Base-by-base conservation (phyloP, 2,329 filamentous ascomycete species). In the Fusarium sororula region DNA sequence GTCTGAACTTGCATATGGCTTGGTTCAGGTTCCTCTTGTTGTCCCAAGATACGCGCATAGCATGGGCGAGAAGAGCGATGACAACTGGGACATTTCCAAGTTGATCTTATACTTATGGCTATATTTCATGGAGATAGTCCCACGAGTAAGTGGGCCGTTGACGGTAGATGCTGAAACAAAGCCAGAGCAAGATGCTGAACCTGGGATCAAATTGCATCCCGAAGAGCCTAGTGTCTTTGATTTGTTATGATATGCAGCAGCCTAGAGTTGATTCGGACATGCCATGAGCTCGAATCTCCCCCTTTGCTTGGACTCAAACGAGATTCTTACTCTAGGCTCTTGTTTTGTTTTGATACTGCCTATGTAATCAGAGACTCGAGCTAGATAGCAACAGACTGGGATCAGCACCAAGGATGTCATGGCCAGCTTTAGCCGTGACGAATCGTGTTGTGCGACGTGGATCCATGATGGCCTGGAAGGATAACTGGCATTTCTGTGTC, bases 1-100 rank as follows among this genome's bases (percentile, higher is more conserved):
- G 0, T 13, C 24, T 45, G 6, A 22, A 0, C 9, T 17, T 6
- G 6, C 3, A 2, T 3, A 6, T 15, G 4, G 5, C 3, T 30
- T 22, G 20, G 20, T 22, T 15, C 20, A 22, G 3, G 3, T 26
- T 28, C 13, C 8, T 22, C 26, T 45, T 26, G 11, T 26, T 2
- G 8, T 44, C 6, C 0, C 12, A 7, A 24, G n/a, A 24, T 24
- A 5, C 0, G 12, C n/a, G n/a, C 6, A 18, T 6, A 44, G 13
- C 39, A 44, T 24, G 4, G 17, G 7, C 7, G 10, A 24, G n/a
- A 44, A 24, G 6, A 18, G 2, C 5, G 4, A 44, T 12, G 6
- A 7, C 7, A 0, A 24, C 8, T 44, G 15, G 11, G 11, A 7
- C 15, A 7, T 12, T 44, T 24, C n/a, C 11, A 12, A 18, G 2